Conservation (phyloP, 352 stramenopile genomes). For the Phytopythium ostracodes region DNA sequence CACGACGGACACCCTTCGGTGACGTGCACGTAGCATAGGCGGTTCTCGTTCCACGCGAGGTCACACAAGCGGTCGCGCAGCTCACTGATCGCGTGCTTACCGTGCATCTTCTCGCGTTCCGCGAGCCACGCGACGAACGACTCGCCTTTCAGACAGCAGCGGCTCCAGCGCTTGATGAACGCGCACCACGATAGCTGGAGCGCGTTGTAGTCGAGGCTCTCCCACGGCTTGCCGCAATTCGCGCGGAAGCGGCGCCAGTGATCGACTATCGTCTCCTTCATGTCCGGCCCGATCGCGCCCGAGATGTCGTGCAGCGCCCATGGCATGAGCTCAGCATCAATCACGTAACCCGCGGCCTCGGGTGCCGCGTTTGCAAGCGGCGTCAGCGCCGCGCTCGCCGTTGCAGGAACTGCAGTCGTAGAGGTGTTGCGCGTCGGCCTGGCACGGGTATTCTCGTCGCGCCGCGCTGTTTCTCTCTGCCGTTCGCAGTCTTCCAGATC, state of each 20-base stretch:
- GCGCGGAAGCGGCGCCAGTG: neutral
- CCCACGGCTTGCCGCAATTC: neutral
- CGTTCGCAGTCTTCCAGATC: neutral
- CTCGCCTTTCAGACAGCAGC: neutral
- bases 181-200: neutral
- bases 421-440: neutral
- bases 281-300: neutral
- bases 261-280: neutral
- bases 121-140: neutral
- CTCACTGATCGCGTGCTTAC: neutral
- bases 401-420: neutral
- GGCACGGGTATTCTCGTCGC: no score
- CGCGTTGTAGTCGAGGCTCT: neutral
- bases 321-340: neutral
- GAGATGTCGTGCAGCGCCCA: conserved; percentile 3
- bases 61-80: neutral
- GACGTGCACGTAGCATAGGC: conserved; percentile 1
- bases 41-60: neutral
- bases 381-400: neutral
- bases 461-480: neutral
- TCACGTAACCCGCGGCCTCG: no score
- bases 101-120: neutral
- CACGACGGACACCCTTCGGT: neutral
- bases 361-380: neutral
- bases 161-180: conserved; percentile 6